Conservation (phyloP, 2,329 filamentous ascomycete genomes). For the Alternaria ethzedia region DNA sequence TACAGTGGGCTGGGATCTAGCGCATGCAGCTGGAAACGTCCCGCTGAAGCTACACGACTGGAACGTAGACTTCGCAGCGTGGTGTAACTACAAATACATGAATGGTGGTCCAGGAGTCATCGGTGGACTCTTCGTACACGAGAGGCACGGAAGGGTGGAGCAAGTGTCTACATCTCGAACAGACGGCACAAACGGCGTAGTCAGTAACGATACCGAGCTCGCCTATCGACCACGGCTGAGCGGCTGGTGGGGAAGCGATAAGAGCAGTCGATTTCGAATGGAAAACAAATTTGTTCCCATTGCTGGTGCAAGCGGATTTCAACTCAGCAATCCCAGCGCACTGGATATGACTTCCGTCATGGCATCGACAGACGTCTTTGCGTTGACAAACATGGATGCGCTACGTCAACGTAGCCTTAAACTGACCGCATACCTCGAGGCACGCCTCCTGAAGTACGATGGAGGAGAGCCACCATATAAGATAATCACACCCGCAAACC, state of each 20-base stretch:
- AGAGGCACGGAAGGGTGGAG: slow-evolving; percentile 69
- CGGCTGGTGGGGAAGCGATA: slow-evolving; percentile 89
- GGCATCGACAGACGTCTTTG: slow-evolving; percentile 76
- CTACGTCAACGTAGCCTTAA: slow-evolving; percentile 74
- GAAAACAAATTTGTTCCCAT: slow-evolving; percentile 79
- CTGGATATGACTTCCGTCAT: slow-evolving; percentile 78
- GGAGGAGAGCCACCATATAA: slow-evolving; percentile 47
- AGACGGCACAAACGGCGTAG: slow-evolving; percentile 28
- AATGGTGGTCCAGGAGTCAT: slow-evolving; percentile 85
- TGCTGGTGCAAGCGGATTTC: slow-evolving; percentile 78
- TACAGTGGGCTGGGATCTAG: slow-evolving; percentile 84
- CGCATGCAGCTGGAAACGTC: slow-evolving; percentile 86
- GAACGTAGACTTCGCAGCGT: slow-evolving; percentile 89
- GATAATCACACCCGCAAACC: slow-evolving; percentile 74
- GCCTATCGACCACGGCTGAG: slow-evolving; percentile 70
- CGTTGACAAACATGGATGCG: slow-evolving; percentile 70
- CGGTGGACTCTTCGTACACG: slow-evolving; percentile 80
- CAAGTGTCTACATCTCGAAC: slow-evolving; percentile 1
- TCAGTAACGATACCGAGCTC: slow-evolving; percentile 43
- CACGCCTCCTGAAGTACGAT: slow-evolving; percentile 38
- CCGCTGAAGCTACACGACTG: slow-evolving; percentile 81
- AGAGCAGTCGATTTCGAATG: slow-evolving; percentile 80
- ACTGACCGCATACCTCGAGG: slow-evolving; percentile 78
- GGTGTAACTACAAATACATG: slow-evolving; percentile 96
- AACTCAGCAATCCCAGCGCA: slow-evolving; percentile 83